Evolutionary conservation across 2,329 filamentous ascomycete species (phyloP), one percentile per base, ranked within the genome.

Genomic region (Penicillium italicum): DNA sequence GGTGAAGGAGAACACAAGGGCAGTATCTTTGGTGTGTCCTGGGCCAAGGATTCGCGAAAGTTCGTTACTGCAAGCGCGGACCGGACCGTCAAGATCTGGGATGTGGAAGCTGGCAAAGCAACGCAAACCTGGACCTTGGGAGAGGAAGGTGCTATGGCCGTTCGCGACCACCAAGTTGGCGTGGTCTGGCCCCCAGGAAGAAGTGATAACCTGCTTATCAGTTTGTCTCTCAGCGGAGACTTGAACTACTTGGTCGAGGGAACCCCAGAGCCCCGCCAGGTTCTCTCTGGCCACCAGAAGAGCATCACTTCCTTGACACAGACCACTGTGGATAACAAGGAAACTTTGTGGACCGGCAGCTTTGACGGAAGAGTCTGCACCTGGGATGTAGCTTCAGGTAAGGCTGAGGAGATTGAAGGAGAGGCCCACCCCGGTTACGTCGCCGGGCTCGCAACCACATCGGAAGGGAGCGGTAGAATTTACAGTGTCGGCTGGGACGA

Each of bases 401-500:
- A 79, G 41, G 90, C 87, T 22, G 81, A 85, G 30, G 81, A 83
- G 12, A 82, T 95, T 11, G 89, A 94, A 59, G 93, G 94, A 28
- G 85, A 90, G 62, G 79, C 84, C 4, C 94, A 97, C 73, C 88
- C 88, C 8, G 95, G 93, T 72, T 92, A 95, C 72, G 85, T 97
- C 49, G 85, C 86, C 4, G 89, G 89, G 48, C 87, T 99, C 61
- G 79, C 87, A 3, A 77, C 84, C 0, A 78, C 78, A 8, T 70
- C 79, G 2, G 70, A 76, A 50, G 82, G 72, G 8, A 65, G 68
- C 43, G 74, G 85, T 33, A 82, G 85, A 62, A 84, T 91, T n/a
- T 92, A 90, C 76, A 93, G 87, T 67, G 89, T 93, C 50, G 92
- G 87, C 60, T 99, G 93, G 94, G 94, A 99, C 69, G 94, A 99